A percentile compares a stretch with the other conserved stretches of the same genome.
Evolutionary conservation across 495 filamentous ascomycete genomes (phyloP).

Genomic region (Margaritispora aquatica): DNA sequence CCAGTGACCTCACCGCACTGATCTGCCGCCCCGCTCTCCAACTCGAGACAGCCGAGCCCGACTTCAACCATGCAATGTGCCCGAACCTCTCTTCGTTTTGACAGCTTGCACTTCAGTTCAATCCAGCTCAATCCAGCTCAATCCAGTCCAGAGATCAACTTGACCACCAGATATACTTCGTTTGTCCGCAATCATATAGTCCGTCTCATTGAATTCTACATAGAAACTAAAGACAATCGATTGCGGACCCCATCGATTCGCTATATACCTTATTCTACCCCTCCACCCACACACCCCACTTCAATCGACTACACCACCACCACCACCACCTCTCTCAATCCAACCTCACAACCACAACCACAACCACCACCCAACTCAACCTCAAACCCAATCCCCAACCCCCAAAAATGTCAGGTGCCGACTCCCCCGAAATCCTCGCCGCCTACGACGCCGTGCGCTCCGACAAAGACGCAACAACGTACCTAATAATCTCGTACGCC

Average conservation of each 20-base stretch:
- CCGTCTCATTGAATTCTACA: background rate
- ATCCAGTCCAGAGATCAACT: background rate
- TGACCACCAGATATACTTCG: background rate
- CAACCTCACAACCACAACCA: background rate
- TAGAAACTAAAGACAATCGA: background rate
- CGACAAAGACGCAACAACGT: slow-evolving; percentile 50
- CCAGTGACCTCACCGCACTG: background rate
- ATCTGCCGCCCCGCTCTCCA: background rate
- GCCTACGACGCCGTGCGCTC: slow-evolving; percentile 34
- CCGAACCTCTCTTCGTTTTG: background rate
- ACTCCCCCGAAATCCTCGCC: slow-evolving; percentile 22
- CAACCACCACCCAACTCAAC: no score
- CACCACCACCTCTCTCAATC: background rate
- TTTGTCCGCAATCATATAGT: background rate
- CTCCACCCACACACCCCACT: background rate
- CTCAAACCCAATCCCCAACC: background rate
- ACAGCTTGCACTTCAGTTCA: no score
- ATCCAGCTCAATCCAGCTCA: no score
- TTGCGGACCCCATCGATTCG: background rate
- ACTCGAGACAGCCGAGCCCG: no score
- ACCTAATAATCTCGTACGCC: slow-evolving; percentile 51
- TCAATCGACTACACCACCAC: background rate
- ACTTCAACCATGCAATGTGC: no score
- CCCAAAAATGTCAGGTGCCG: slow-evolving; percentile 21
- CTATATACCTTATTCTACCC: background rate